Conservation (phyloP, 495 filamentous ascomycete species). For the Amphirosellinia nigrospora region DNA sequence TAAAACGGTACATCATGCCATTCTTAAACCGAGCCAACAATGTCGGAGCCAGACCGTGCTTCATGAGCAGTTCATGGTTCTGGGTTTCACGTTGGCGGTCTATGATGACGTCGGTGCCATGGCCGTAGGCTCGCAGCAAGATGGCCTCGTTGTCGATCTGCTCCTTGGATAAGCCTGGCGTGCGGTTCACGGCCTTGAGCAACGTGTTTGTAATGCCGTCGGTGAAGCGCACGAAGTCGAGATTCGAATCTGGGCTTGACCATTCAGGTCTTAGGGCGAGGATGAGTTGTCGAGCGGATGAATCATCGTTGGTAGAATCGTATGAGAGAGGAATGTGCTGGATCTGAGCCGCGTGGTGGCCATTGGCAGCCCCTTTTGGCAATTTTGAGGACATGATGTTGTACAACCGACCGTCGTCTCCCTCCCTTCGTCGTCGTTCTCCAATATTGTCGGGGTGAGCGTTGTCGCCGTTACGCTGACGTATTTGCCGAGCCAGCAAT, state of each 20-base stretch:
- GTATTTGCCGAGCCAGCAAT: not conserved
- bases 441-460: not conserved
- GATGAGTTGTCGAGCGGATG: slow-evolving; percentile 78
- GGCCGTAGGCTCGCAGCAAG: slow-evolving; percentile 90
- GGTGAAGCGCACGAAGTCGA: slow-evolving; percentile 90
- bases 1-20: slow-evolving; percentile 92
- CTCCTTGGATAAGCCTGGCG: slow-evolving; percentile 74
- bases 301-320: slow-evolving; percentile 73
- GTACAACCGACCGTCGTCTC: not conserved
- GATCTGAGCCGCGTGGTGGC: slow-evolving; percentile 39
- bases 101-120: slow-evolving; percentile 93
- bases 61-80: slow-evolving; percentile 73
- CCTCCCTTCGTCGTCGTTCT: not conserved
- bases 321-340: slow-evolving; percentile 75
- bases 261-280: slow-evolving; percentile 83
- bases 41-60: slow-evolving; percentile 78
- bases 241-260: slow-evolving; percentile 72
- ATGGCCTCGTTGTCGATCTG: slow-evolving; percentile 86
- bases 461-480: not conserved
- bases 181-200: slow-evolving; percentile 83
- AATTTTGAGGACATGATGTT: slow-evolving; percentile 32
- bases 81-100: slow-evolving; percentile 86
- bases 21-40: slow-evolving; percentile 94
- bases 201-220: slow-evolving; percentile 99
- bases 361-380: slow-evolving; percentile 30